A percentile compares a stretch with the other conserved stretches of the same genome.
Conservation (phyloP, 495 filamentous ascomycete species). For the Diplogelasinospora grovesii region DNA sequence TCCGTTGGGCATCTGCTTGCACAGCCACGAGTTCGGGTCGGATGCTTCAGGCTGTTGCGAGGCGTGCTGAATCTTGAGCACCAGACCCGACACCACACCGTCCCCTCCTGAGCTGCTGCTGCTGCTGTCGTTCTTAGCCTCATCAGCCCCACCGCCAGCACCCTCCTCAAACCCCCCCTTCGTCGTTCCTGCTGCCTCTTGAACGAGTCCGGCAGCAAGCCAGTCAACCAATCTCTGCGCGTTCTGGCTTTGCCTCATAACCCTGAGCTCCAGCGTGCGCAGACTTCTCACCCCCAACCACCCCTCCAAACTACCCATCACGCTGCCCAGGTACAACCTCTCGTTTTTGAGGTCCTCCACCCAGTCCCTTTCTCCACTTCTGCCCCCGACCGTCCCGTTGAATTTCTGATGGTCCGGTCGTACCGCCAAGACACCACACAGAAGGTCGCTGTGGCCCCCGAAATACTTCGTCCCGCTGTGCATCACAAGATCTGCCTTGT, state of each 20-base stretch:
- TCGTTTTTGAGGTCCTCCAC: conserved; percentile 52
- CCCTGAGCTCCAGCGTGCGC: conserved; percentile 77
- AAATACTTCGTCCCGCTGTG: conserved; percentile 94
- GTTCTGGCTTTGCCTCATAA: conserved; percentile 65
- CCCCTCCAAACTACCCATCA: conserved; percentile 85
- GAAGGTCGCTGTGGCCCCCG: conserved; percentile 86
- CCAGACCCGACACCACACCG: conserved; percentile 41
- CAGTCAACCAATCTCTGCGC: conserved; percentile 62
- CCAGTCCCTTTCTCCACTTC: conserved; percentile 45
- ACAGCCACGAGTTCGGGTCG: conserved; percentile 62
- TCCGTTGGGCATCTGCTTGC: conserved; percentile 85
- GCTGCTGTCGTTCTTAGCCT: too few relatives aligned
- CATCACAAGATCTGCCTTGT: conserved; percentile 79
- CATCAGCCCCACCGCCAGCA: too few relatives aligned
- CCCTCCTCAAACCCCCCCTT: too few relatives aligned
- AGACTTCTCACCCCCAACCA: conserved; percentile 87
- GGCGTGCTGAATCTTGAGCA: conserved; percentile 65
- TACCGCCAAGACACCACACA: conserved; percentile 75
- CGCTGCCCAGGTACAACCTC: conserved; percentile 66
- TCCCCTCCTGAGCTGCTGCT: conserved; percentile 21
- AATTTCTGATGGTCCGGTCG: conserved; percentile 28
- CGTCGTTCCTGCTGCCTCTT: too few relatives aligned
- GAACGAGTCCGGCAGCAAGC: conserved; percentile 39
- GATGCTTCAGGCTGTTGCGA: conserved; percentile 58
- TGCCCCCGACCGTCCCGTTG: conserved; percentile 27